Base-by-base conservation (phyloP, 768 basidiomycete species). In the Suillus variegatus region DNA sequence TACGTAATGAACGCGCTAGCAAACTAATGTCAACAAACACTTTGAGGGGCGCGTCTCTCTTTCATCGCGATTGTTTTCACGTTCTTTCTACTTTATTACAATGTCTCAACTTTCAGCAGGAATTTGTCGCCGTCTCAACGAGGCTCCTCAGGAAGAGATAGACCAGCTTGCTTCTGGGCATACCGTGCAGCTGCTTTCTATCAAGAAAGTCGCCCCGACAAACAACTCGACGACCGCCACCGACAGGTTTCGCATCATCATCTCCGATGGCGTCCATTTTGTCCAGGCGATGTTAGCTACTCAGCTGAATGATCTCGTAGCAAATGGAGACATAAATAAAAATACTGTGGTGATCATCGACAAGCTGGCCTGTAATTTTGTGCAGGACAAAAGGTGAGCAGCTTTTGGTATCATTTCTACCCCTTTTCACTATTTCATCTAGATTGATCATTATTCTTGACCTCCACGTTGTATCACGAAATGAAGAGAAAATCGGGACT, bases 251-350 rank as follows among this genome's bases (percentile, higher is more conserved):
- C 85, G 94, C 66, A 83, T 97, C 66, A 93, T 98, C 76, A 81
- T 98, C 47, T 97, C 95, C 0, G 97, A 99, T 77, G 95, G 97
- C 47, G 81, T 82, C 22, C 79, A 92, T 69, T 97, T 92, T 75
- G 82, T 92, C 57, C 97, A 98, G 76, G 89, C 92, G 32, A 98
- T 99, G 97, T 82, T 99, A 41, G 93, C 95, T 6, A 98, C 96
- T 0, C 92, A 94, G 72, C 84, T 95, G 54, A 98, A 98, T 71
- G 67, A 81, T 8, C 78, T 94, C 68, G 88, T 96, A 16, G 83
- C 89, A 18, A 81, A 87, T 0, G 85, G 87, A 7, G 72, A 79
- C 1, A 80, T 98, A 41, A 77, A 78, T 44, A 93, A 89, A 72
- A 82, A 92, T 72, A 82, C 87, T 1, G 77, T 99, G 25, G 85